phyloP scores from a whole-genome alignment of 345 rosid species.

The Populus deltoides region DNA sequence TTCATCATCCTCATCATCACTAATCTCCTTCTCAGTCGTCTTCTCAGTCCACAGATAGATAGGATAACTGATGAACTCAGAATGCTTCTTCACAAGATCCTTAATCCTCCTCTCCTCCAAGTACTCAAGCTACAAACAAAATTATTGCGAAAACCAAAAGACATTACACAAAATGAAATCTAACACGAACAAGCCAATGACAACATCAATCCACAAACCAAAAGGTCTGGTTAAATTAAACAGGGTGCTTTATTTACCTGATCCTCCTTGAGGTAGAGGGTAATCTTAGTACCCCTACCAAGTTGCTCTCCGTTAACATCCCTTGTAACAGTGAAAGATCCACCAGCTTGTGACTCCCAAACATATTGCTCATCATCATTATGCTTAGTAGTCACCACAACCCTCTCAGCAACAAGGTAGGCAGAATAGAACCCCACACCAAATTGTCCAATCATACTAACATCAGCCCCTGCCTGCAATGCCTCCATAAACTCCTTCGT shows the following conservation, averaged over 20 bases:
- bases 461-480: slow-evolving; percentile 87
- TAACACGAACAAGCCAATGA: too few species aligned
- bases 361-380: slow-evolving; percentile 81
- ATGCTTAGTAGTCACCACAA: slow-evolving; percentile 74
- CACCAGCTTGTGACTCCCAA: slow-evolving; percentile 98
- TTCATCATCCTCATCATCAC: slow-evolving; percentile 84
- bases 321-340: slow-evolving; percentile 78
- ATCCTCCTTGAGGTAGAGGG: slow-evolving; percentile 75
- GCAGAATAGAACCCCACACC: slow-evolving; percentile 96
- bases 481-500: slow-evolving; percentile 96
- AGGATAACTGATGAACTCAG: slow-evolving; percentile 88
- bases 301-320: slow-evolving; percentile 72
- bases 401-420: slow-evolving; percentile 84
- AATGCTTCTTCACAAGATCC: slow-evolving; percentile 90
- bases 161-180: not conserved
- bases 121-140: slow-evolving; percentile 54
- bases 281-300: slow-evolving; percentile 87
- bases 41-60: slow-evolving; percentile 88
- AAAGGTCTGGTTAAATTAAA: not conserved
- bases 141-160: not conserved
- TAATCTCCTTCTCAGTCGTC: slow-evolving; percentile 81
- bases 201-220: not conserved
- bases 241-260: slow-evolving; percentile 37
- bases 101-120: slow-evolving; percentile 87
- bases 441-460: slow-evolving; percentile 91